phyloP scores from a whole-genome alignment of 352 stramenopile species.

The Globisporangium acanthophoron region DNA sequence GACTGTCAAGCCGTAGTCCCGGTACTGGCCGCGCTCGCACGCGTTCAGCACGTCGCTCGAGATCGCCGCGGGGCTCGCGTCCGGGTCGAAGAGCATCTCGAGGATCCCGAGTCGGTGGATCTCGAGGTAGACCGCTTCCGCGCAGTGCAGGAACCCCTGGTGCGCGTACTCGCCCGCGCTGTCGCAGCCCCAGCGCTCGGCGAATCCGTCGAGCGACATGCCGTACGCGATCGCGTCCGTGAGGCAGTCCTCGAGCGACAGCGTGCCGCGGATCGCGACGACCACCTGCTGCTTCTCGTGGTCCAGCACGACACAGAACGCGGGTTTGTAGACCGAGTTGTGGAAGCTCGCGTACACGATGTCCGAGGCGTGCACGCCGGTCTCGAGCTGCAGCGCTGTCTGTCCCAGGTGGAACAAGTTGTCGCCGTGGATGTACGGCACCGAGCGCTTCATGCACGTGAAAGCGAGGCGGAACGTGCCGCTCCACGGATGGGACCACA shows the following conservation, averaged over 20 bases:
- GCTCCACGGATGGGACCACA: slow-evolving; percentile 88
- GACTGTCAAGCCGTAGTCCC: slow-evolving; percentile 65
- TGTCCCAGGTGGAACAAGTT: slow-evolving; percentile 83
- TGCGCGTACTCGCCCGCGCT: slow-evolving; percentile 69
- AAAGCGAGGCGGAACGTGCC: slow-evolving; percentile 70
- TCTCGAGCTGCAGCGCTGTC: slow-evolving; percentile 79
- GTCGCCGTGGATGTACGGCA: slow-evolving; percentile 73
- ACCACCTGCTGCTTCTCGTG: slow-evolving; percentile 69
- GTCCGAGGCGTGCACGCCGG: slow-evolving; percentile 42
- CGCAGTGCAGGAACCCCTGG: slow-evolving; percentile 77
- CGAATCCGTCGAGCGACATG: slow-evolving; percentile 63
- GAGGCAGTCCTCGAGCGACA: slow-evolving; percentile 85
- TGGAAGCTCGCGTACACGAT: slow-evolving; percentile 82
- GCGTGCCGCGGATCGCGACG: slow-evolving; percentile 74
- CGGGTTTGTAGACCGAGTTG: slow-evolving; percentile 76
- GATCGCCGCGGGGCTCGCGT: slow-evolving; percentile 33
- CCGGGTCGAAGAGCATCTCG: slow-evolving; percentile 82
- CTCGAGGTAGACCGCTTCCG: slow-evolving; percentile 68
- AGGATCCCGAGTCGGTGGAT: slow-evolving; percentile 64
- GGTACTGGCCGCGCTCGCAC: slow-evolving; percentile 55
- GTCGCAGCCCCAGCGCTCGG: slow-evolving; percentile 63
- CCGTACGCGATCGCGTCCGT: slow-evolving; percentile 85
- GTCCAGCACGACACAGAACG: slow-evolving; percentile 79
- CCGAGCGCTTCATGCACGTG: slow-evolving; percentile 58
- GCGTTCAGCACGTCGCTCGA: slow-evolving; percentile 49